Percentiles rank a stretch among this genome's conserved stretches.
These are phyloP conservation scores for Kwoniella shivajii DNA, from an alignment of 1,284 basidiomycete genomes.

Conservation along the genomic window DNA sequence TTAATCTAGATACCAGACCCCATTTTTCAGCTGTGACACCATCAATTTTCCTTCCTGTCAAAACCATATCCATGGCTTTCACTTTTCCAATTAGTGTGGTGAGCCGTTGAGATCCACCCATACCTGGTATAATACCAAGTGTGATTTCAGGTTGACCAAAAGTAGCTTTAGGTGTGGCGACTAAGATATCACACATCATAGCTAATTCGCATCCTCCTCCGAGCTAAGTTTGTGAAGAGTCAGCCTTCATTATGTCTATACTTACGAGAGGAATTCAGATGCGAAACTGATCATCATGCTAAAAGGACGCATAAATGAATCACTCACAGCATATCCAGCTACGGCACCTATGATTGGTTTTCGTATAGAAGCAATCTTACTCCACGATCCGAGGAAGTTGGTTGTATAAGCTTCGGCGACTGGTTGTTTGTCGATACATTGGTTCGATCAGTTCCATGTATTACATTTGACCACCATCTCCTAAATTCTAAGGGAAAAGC, in stretches of 20 bases:
- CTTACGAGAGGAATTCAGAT: no score
- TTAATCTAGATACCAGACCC: constrained; percentile 81
- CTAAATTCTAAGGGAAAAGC: no score
- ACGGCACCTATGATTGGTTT: constrained; percentile 97
- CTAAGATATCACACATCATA: constrained; percentile 91
- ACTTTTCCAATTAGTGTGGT: constrained; percentile 88
- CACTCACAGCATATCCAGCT: constrained; percentile 85
- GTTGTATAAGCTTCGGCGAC: constrained; percentile 83
- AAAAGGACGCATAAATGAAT: background rate
- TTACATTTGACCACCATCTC: no score
- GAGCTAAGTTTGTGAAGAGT: constrained; percentile 59
- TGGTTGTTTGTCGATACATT: constrained; percentile 54
- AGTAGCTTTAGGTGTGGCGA: constrained; percentile 87
- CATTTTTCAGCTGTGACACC: constrained; percentile 84
- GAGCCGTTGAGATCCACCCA: constrained; percentile 64
- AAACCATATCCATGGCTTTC: constrained; percentile 90
- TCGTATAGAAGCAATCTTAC: constrained; percentile 69
- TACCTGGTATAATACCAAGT: constrained; percentile 85
- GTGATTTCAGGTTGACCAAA: constrained; percentile 99
- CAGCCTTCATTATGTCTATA: no score
- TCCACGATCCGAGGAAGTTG: constrained; percentile 90
- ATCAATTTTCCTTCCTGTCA: constrained; percentile 80
- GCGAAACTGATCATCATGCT: background rate
- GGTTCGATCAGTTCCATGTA: no score
- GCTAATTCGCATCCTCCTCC: constrained; percentile 97